phyloP scores from a whole-genome alignment of 805 yeast species.

The Cyberlindnera galapagoensis region DNA sequence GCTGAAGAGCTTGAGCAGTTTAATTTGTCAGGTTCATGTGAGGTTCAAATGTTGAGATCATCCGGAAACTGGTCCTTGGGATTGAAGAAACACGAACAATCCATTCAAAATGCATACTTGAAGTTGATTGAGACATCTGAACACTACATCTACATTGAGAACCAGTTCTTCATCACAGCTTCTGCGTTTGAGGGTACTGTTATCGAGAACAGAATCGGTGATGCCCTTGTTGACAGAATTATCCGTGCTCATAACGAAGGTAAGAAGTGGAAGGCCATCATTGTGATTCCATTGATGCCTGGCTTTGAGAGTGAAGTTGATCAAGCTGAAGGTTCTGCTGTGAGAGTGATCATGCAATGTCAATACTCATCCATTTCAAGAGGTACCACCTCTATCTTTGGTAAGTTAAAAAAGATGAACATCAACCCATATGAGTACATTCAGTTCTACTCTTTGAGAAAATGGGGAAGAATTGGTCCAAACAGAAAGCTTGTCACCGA shows the following conservation, averaged over 20 bases:
- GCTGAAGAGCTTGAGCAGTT: slow-evolving; percentile 56
- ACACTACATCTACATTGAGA: slow-evolving; percentile 90
- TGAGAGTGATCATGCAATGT: slow-evolving; percentile 93
- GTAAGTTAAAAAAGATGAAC: slow-evolving; percentile 68
- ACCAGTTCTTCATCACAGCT: slow-evolving; percentile 92
- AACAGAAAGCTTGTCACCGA: slow-evolving; percentile 72
- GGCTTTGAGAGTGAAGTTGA: slow-evolving; percentile 95
- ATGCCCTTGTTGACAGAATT: slow-evolving; percentile 95
- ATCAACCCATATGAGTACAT: slow-evolving; percentile 88
- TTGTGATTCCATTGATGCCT: slow-evolving; percentile 94
- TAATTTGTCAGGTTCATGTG: slow-evolving; percentile 76
- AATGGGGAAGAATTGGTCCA: slow-evolving; percentile 92
- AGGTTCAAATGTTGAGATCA: slow-evolving; percentile 83
- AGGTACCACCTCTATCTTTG: slow-evolving; percentile 84
- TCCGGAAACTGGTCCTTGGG: slow-evolving; percentile 94
- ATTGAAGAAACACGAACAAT: slow-evolving; percentile 72
- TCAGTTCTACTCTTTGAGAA: slow-evolving; percentile 84
- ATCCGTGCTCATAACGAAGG: slow-evolving; percentile 77
- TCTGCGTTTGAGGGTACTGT: slow-evolving; percentile 78
- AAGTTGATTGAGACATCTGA: slow-evolving; percentile 87
- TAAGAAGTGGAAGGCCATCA: slow-evolving; percentile 82
- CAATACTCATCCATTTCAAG: slow-evolving; percentile 91
- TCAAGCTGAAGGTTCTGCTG: slow-evolving; percentile 89
- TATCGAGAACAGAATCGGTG: slow-evolving; percentile 86
- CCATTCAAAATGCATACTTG: slow-evolving; percentile 89